Conservation (phyloP, 805 yeast genomes). For the Metschnikowia dekortorum region DNA sequence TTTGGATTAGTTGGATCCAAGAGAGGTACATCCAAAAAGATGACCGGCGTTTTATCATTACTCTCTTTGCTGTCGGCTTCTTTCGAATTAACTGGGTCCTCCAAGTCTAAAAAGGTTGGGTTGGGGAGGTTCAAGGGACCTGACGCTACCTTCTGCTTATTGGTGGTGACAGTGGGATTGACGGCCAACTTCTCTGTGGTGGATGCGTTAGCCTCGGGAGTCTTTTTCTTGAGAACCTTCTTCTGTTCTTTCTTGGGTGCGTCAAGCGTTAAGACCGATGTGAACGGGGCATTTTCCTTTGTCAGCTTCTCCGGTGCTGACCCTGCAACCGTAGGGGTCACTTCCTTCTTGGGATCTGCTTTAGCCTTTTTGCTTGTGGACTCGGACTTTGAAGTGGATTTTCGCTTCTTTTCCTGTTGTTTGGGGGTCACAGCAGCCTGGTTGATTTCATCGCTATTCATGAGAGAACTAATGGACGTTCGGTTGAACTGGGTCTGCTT, state of each 20-base stretch:
- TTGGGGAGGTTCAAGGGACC: constrained; percentile 12
- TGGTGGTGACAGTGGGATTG: constrained; percentile 22
- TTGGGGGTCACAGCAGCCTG: constrained; percentile 3
- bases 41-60: constrained; percentile 37
- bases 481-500: constrained; percentile 19
- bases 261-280: constrained; percentile 1
- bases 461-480: constrained; percentile 38
- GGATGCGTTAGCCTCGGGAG: constrained; percentile 16
- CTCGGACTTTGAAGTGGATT: constrained; percentile 10
- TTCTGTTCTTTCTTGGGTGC: constrained; percentile 10
- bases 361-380: constrained; percentile 9
- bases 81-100: constrained; percentile 3
- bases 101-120: constrained; percentile 16
- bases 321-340: background rate
- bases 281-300: background rate
- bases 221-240: constrained; percentile 16
- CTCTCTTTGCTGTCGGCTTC: constrained; percentile 12
- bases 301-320: background rate
- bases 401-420: constrained; percentile 11
- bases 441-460: constrained; percentile 32
- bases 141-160: constrained; percentile 11
- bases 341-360: constrained; percentile 4
- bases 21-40: constrained; percentile 53
- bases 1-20: constrained; percentile 42
- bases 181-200: constrained; percentile 15